Percentiles rank a stretch among this genome's conserved stretches.
These are phyloP conservation scores for Penicillium canariense DNA, from an alignment of 495 filamentous ascomycete species.

Conservation along the genomic window DNA sequence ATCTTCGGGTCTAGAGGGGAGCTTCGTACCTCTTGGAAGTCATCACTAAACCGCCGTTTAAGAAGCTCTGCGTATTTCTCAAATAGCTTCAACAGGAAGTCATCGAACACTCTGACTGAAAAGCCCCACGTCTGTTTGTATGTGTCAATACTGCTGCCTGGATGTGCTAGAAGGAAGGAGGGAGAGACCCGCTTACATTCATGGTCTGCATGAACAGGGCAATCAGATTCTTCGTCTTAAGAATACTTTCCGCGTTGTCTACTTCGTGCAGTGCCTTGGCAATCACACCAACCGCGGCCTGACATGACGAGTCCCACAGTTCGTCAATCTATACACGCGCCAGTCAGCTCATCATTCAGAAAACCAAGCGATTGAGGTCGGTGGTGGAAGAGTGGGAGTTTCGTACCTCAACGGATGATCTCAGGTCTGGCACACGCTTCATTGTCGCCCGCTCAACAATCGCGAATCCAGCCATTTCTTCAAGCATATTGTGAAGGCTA, in stretches of 20 bases:
- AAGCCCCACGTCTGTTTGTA: constrained; percentile 78
- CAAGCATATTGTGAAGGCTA: constrained; percentile 79
- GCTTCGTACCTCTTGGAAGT: constrained; percentile 77
- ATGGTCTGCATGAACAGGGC: constrained; percentile 97
- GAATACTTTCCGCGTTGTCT: constrained; percentile 75
- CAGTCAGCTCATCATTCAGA: neutral
- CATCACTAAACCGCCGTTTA: constrained; percentile 83
- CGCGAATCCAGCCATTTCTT: constrained; percentile 93
- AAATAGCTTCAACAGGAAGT: constrained; percentile 81
- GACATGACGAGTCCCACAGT: constrained; percentile 97
- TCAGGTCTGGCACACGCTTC: constrained; percentile 74
- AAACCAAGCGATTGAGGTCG: neutral
- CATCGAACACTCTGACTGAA: constrained; percentile 73
- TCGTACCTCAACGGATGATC: constrained; percentile 75
- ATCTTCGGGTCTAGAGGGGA: neutral
- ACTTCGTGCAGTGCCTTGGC: constrained; percentile 71
- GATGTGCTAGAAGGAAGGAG: neutral
- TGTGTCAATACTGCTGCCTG: neutral
- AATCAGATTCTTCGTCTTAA: constrained; percentile 89
- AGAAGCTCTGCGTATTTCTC: constrained; percentile 91
- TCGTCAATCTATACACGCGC: constrained; percentile 70
- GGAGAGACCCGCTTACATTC: constrained; percentile 53
- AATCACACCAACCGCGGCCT: constrained; percentile 76
- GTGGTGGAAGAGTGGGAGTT: neutral
- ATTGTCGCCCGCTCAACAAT: constrained; percentile 95